Base-by-base conservation (phyloP, 2,329 filamentous ascomycete genomes). In the Mariannaea sp. region DNA sequence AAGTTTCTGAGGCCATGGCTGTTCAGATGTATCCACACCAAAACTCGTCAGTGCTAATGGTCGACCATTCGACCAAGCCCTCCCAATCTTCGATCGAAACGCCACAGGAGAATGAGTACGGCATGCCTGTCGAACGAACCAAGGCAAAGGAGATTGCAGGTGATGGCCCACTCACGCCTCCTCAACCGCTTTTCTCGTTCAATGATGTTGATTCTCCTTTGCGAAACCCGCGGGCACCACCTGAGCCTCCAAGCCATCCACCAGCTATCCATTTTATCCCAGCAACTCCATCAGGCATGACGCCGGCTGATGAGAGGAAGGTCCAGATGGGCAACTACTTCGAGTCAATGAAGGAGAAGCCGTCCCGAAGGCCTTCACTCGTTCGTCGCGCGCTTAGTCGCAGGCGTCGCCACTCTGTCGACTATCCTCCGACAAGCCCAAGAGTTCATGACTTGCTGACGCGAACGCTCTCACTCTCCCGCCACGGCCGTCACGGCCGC, bases 11-110 rank as follows among this genome's bases (percentile, higher is more conserved):
- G 70, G 84, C 84, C 27, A 71, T 81, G 65, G 82, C 81, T 32
- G 77, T 87, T 49, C 83, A 77, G 55, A 83, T 87, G 61, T 85
- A 80, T 59, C 78, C 81, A 16, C 84, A 87, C 58, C 83, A 87
- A 61, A 87, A 86, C 60, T 84, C 79, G 41, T 87, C 84, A 4
- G 71, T 87, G 9, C 68, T 86, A 35, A 77, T 87, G 70, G 80
- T 87, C 24, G 73, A 85, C 58, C 80, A 85, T 64, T 78, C 78
- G 8, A 74, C 72, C 35, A 80, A 75, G 64, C 77, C 76, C 19
- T 79, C 77, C 0, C 78, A 80, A 50, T 71, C 69, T 39, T 74
- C 76, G 16, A 75, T 76, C 38, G 61, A 68, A 3, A 60, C 65
- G 14, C 64, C 62, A 26, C 63, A 55, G 41, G 65, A 61, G n/a